A percentile compares a stretch with the other conserved stretches of the same genome.
These are phyloP conservation scores for Kwoniella europaea DNA, from an alignment of 768 basidiomycete species.

Conservation along the genomic window DNA sequence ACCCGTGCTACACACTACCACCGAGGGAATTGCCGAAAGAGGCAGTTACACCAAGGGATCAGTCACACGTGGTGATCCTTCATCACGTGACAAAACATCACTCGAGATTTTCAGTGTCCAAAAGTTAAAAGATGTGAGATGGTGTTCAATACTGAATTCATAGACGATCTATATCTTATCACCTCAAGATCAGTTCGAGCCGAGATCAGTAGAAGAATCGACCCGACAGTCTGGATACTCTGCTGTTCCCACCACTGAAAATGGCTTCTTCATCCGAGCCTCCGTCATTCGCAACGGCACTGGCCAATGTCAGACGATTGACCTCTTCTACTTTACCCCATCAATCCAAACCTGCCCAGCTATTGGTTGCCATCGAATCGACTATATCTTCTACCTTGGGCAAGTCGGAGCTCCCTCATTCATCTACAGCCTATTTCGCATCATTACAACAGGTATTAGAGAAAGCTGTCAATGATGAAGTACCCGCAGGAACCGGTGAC, in stretches of 20 bases:
- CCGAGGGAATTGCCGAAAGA: conserved; percentile 26
- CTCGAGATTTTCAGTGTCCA: conserved; percentile 16
- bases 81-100: conserved; percentile 13
- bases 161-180: no score
- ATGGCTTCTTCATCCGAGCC: conserved; percentile 18
- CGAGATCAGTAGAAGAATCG: not conserved
- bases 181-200: no score
- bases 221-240: not conserved
- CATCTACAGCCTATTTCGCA: conserved; percentile 95
- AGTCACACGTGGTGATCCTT: not conserved
- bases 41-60: not conserved
- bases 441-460: conserved; percentile 60
- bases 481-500: conserved; percentile 54
- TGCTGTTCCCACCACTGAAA: not conserved
- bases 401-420: conserved; percentile 59
- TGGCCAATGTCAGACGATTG: conserved; percentile 86
- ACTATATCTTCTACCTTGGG: conserved; percentile 52
- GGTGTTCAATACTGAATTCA: no score
- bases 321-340: conserved; percentile 78
- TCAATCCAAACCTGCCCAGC: conserved; percentile 84
- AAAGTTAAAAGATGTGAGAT: not conserved
- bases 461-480: conserved; percentile 47
- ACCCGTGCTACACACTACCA: not conserved
- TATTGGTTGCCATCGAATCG: conserved; percentile 82
- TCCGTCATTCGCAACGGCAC: conserved; percentile 46